Evolutionary conservation across 176 grass and related monocot genomes (phyloP).

Genomic region (Oryza meridionalis): DNA sequence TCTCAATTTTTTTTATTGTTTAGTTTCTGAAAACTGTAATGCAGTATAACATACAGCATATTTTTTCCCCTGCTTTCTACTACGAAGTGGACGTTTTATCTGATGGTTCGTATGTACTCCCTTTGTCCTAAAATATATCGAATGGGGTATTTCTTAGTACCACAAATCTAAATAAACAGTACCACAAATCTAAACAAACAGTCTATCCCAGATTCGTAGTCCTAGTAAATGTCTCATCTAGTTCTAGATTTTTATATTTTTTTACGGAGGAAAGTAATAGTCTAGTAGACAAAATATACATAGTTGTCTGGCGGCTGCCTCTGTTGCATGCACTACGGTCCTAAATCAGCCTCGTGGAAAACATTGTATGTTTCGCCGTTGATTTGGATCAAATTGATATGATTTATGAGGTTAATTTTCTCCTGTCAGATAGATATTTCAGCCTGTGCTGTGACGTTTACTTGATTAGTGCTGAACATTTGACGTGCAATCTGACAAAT

Average conservation of each 20-base stretch:
- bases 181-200: no score
- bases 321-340: not conserved
- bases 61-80: not conserved
- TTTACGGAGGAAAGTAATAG: no score
- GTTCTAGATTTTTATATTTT: no score
- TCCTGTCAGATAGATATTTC: constrained; percentile 3
- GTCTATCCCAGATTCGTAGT: no score
- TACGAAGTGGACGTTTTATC: not conserved
- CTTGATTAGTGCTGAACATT: not conserved
- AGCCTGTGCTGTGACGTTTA: not conserved
- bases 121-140: no score
- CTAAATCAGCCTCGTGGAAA: not conserved
- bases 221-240: no score
- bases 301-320: not conserved
- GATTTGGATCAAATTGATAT: not conserved
- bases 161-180: no score
- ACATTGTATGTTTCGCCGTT: not conserved
- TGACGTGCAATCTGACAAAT: not conserved
- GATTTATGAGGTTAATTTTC: not conserved
- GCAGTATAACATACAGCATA: not conserved
- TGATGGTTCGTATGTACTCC: not conserved
- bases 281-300: not conserved
- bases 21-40: not conserved
- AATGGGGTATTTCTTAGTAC: no score
- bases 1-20: not conserved